Conservation (phyloP, 2,329 filamentous ascomycete genomes). For the Penicillium sp. region DNA sequence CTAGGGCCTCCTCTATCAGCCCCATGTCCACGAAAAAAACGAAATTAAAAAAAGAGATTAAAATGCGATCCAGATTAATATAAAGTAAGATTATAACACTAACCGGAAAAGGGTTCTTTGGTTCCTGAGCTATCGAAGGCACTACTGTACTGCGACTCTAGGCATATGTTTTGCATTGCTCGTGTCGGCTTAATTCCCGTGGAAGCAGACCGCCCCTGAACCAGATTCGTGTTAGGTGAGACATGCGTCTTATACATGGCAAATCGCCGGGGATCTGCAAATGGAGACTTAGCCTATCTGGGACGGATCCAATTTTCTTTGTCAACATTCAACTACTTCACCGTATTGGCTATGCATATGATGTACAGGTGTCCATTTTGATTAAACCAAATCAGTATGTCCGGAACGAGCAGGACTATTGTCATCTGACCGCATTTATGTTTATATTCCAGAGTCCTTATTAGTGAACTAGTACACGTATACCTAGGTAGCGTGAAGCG, state of each 20-base stretch:
- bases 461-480: not conserved
- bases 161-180: constrained; percentile 21
- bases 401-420: not conserved
- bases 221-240: constrained; percentile 18
- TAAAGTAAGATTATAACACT: not conserved
- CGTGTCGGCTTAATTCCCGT: constrained; percentile 3
- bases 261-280: constrained; percentile 17
- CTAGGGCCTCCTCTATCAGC: constrained; percentile 1
- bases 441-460: not conserved
- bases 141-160: constrained; percentile 20
- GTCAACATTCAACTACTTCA: not conserved
- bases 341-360: not conserved
- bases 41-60: not conserved
- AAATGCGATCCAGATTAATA: not conserved
- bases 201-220: constrained; percentile 6
- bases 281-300: constrained; percentile 11
- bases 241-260: constrained; percentile 20
- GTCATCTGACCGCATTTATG: not conserved
- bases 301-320: not conserved
- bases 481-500: not conserved
- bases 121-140: constrained; percentile 7
- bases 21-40: not conserved
- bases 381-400: constrained; percentile 1
- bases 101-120: not conserved
- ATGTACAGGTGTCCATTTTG: not conserved